Evolutionary conservation across 495 filamentous ascomycete species (phyloP).

Genomic region (Hyaloscypha hepaticicola): DNA sequence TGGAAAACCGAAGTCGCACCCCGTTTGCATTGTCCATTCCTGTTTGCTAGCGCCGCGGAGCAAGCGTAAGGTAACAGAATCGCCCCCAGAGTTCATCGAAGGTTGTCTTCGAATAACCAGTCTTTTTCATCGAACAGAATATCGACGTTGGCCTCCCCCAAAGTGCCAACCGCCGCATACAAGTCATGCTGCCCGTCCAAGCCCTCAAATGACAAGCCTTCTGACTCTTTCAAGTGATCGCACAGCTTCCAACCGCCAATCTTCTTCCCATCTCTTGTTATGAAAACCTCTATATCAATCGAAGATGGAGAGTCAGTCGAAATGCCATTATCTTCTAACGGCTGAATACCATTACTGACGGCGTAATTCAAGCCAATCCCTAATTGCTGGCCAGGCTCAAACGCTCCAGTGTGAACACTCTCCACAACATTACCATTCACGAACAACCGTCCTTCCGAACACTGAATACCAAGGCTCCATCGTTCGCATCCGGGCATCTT

Average conservation of each 20-base stretch:
- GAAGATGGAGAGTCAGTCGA: not conserved
- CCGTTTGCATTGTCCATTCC: too few species aligned
- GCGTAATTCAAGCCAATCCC: not conserved
- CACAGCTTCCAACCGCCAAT: not conserved
- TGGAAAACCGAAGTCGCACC: too few species aligned
- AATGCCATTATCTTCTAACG: not conserved
- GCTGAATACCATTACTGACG: not conserved
- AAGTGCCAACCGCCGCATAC: not conserved
- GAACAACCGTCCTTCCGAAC: not conserved
- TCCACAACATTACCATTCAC: not conserved
- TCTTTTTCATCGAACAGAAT: not conserved
- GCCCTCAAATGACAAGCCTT: not conserved
- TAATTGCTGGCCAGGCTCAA: not conserved
- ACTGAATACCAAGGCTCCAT: slow-evolving; percentile 7
- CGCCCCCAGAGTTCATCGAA: not conserved
- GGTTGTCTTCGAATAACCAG: not conserved
- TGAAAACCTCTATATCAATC: slow-evolving; percentile 1
- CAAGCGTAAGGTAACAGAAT: not conserved
- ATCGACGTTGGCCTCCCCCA: not conserved
- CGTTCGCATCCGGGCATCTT: not conserved
- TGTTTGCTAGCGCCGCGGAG: not conserved
- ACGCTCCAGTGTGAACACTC: not conserved
- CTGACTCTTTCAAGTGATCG: not conserved
- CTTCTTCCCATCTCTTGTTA: slow-evolving; percentile 4
- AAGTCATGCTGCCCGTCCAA: not conserved